Evolutionary conservation across 805 yeast species (phyloP).

Genomic region (Suhomyces kilbournensis): DNA sequence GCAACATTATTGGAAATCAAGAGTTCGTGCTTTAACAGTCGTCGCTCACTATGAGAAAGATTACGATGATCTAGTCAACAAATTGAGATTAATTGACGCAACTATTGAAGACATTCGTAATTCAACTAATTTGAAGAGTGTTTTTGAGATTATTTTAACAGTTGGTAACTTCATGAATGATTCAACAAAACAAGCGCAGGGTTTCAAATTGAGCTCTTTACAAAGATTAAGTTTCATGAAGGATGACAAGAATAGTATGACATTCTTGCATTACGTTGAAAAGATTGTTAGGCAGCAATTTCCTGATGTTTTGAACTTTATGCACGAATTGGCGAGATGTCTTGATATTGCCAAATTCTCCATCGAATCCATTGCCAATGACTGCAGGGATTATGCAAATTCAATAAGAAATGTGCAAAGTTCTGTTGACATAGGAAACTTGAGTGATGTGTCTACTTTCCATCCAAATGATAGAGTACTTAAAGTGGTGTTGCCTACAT

Average conservation of each 20-base stretch:
- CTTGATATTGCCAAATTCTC: constrained; percentile 57
- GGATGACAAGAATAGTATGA: constrained; percentile 64
- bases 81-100: constrained; percentile 56
- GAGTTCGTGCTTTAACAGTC: constrained; percentile 61
- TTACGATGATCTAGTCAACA: constrained; percentile 55
- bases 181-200: constrained; percentile 60
- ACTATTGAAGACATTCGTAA: constrained; percentile 53
- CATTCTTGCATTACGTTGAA: constrained; percentile 74
- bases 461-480: constrained; percentile 67
- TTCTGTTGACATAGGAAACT: constrained; percentile 58
- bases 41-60: constrained; percentile 61
- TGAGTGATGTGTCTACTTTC: constrained; percentile 58
- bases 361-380: constrained; percentile 59
- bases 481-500: constrained; percentile 48
- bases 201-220: constrained; percentile 67
- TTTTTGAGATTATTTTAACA: constrained; percentile 63
- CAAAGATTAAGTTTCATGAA: constrained; percentile 70
- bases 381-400: constrained; percentile 53
- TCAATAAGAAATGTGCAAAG: constrained; percentile 49
- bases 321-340: constrained; percentile 56
- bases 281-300: constrained; percentile 61
- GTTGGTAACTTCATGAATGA: constrained; percentile 83
- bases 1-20: constrained; percentile 67
- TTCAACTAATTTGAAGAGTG: constrained; percentile 53
- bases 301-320: constrained; percentile 60